Percentiles rank a stretch among this genome's conserved stretches.
Evolutionary conservation across 768 basidiomycete genomes (phyloP).

Genomic region (Dendrothele bispora): DNA sequence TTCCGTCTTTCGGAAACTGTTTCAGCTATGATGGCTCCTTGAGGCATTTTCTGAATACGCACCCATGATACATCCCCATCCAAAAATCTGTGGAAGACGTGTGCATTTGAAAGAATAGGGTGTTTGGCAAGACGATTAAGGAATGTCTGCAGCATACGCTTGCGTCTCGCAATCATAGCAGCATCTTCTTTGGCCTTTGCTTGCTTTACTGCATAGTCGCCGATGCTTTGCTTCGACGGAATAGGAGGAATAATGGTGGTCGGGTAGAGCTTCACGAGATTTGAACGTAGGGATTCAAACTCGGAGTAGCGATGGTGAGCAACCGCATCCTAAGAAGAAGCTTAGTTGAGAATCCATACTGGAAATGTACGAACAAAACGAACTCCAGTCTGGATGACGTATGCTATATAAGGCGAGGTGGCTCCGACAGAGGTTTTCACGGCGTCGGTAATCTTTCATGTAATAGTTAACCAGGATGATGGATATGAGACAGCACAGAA

Average conservation of each 20-base stretch:
- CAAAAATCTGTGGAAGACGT: constrained; percentile 94
- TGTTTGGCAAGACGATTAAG: constrained; percentile 87
- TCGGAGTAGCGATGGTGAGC: constrained; percentile 94
- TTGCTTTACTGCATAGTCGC: constrained; percentile 97
- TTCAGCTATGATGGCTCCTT: constrained; percentile 6
- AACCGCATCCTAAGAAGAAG: constrained; percentile 60
- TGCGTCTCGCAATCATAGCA: constrained; percentile 85
- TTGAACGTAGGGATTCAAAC: constrained; percentile 89
- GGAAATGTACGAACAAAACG: constrained; percentile 19
- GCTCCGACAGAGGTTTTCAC: constrained; percentile 91
- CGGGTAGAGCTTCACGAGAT: constrained; percentile 86
- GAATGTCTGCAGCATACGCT: constrained; percentile 95
- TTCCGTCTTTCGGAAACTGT: constrained; percentile 88
- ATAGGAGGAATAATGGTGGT: constrained; percentile 97
- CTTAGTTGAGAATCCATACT: constrained; percentile 9
- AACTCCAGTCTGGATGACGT: constrained; percentile 90
- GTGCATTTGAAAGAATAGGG: constrained; percentile 94
- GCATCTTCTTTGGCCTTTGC: constrained; percentile 96
- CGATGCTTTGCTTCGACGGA: constrained; percentile 92
- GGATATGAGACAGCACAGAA: not conserved
- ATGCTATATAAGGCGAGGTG: constrained; percentile 90
- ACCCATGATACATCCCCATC: constrained; percentile 98
- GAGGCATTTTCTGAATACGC: constrained; percentile 21
- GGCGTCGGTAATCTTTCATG: constrained; percentile 85
- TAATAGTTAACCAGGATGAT: not conserved